Evolutionary conservation across 1,284 basidiomycete genomes (phyloP), one percentile per base, ranked within the genome.

Genomic region (Schizophyllum amplum): DNA sequence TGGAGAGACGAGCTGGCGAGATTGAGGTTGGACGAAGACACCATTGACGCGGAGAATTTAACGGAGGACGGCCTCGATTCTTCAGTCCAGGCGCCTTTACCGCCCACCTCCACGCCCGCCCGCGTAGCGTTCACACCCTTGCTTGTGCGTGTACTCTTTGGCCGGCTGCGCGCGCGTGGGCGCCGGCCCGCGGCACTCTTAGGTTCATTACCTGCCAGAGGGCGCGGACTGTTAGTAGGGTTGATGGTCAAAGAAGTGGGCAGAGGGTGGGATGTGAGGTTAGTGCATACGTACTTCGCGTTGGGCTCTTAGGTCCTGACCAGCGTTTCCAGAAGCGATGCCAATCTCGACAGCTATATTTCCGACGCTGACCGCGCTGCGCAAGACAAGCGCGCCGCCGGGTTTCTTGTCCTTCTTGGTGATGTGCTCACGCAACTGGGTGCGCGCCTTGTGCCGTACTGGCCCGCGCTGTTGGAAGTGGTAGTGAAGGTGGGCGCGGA

Each of bases 1-100:
- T 97, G 95, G 84, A 77, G 96, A 23, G 97, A 99, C 65, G 86
- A 91, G 64, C 79, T 99, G 4, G 80, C 86, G 0, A 78, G 83
- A 79, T 98, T 49, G 79, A 90, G 63, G 71, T 78, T 96, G 52
- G 47, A 7, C 47, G 47, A 5, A 6, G 83, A 90, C 46, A 67
- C 74, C 0, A 72, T 74, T 1, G 84, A 91, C 62, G 80, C 25
- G 67, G n/a, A 5, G 6, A 5, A 49, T 6, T 5, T 33, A 33
- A 13, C 27, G 47, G 47, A 68, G 1, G 85, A 87, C 63, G 75
- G 94, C 7, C 79, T 98, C n/a, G 83, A 87, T 24, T 76, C 90
- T 5, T 69, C 90, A 53, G 82, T 93, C 27, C 6, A 6, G 6
- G 27, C 27, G 27, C 27, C 6, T 33, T 13, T 33, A 13, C 27